Evolutionary conservation across 306 rosid species (phyloP), one percentile per base, ranked within the genome.

Genomic region (Acacia crassicarpa): DNA sequence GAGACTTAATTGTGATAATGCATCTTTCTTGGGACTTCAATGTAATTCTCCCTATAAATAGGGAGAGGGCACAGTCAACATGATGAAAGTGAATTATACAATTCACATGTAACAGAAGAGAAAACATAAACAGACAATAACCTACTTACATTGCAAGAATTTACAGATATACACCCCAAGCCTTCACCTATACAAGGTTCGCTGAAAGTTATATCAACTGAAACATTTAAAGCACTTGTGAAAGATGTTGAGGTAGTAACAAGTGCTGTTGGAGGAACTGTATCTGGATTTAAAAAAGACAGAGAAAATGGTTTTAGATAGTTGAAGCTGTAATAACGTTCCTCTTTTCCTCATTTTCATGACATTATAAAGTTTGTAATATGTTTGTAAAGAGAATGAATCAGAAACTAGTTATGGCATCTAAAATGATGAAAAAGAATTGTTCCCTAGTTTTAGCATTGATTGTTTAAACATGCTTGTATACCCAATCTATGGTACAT

Each of bases 81-180:
- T 35, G 40, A 38, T 6, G 41, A 38, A 38, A 38, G 1, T 38
- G 41, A 38, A 38, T 38, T 38, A 38, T 6, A 38, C 1, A 14
- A 72, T 27, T 16, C 69, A 25, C 11, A 23, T 71, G 20, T 38
- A 4, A 81, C 48, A 76, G 58, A 75, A 44, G 32, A 9, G 16
- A 56, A 19, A 54, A 27, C 75, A 40, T 4, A 80, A 72, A 61
- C 46, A 67, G 81, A 71, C 76, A 67, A 79, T 67, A 78, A 90
- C 85, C 85, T 80, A 91, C 97, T 91, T 91, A 94, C 98, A 82
- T 93, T 95, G 95, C 98, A 95, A 83, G 89, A 87, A 80, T 91
- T 85, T 48, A 84, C 89, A 48, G 98, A 95, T 11, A 62, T 77
- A 86, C 98, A 95, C 74, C 85, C 78, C 38, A 95, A 90, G 49